phyloP scores from a whole-genome alignment of 2,329 filamentous ascomycete species.

The Coleophoma crateriformis region DNA sequence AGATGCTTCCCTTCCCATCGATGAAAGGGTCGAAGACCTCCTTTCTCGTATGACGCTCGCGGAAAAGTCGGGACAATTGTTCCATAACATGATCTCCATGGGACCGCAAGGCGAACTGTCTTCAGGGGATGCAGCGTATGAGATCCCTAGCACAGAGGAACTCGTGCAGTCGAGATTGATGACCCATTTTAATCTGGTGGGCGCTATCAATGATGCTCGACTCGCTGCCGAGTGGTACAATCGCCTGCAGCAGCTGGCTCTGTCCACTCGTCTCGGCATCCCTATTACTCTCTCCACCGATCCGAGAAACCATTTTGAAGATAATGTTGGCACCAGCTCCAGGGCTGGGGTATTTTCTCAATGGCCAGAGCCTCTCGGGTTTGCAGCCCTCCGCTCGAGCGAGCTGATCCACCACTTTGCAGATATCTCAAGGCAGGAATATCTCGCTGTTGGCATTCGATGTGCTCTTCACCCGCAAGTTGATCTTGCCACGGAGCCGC shows the following conservation, averaged over 20 bases:
- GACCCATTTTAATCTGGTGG: slow-evolving; percentile 42
- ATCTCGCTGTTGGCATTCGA: slow-evolving; percentile 28
- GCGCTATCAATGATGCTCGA: slow-evolving; percentile 32
- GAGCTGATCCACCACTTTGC: slow-evolving; percentile 39
- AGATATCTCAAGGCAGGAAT: slow-evolving; percentile 41
- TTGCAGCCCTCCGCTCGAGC: slow-evolving; percentile 41
- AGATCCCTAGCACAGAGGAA: slow-evolving; percentile 23
- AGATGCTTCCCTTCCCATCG: background rate
- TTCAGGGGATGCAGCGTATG: background rate
- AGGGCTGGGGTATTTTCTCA: slow-evolving; percentile 38
- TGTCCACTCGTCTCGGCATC: slow-evolving; percentile 41
- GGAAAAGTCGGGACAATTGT: slow-evolving; percentile 12
- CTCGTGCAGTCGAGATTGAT: slow-evolving; percentile 29
- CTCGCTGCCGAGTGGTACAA: slow-evolving; percentile 33
- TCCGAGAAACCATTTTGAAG: slow-evolving; percentile 38
- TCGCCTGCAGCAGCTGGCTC: slow-evolving; percentile 32
- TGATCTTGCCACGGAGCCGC: slow-evolving; percentile 43
- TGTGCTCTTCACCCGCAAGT: slow-evolving; percentile 44
- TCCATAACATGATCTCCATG: slow-evolving; percentile 10
- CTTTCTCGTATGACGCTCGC: background rate
- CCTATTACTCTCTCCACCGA: slow-evolving; percentile 43
- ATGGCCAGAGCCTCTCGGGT: slow-evolving; percentile 45
- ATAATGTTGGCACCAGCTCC: slow-evolving; percentile 37
- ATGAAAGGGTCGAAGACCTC: background rate
- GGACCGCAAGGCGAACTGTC: background rate